Evolutionary conservation across 306 rosid genomes (phyloP).

Genomic region (Ammopiptanthus mongolicus): DNA sequence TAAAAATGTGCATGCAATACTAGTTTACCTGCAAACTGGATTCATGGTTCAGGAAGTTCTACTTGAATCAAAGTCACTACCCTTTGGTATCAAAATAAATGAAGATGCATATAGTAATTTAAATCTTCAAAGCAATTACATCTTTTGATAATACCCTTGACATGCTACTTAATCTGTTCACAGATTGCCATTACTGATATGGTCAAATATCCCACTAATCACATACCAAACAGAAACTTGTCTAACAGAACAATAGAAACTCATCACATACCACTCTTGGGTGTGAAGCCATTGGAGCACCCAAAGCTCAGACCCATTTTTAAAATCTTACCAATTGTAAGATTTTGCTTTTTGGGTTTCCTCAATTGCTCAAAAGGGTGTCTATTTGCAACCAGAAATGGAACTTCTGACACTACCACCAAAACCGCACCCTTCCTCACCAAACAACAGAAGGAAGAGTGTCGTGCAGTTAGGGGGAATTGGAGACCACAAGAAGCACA

Average conservation of each 20-base stretch:
- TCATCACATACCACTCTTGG: no score
- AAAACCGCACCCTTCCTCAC: no score
- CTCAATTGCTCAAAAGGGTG: no score
- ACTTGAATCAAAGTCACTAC: neutral
- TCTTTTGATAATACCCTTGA: neutral
- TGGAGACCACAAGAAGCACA: no score
- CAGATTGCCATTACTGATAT: neutral
- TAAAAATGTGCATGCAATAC: neutral
- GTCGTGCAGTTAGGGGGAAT: no score
- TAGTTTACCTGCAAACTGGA: neutral
- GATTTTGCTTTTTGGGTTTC: no score
- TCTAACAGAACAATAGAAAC: neutral
- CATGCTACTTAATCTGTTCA: neutral
- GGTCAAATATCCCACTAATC: neutral
- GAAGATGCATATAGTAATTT: neutral
- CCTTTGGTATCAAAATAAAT: neutral
- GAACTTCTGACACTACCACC: no score
- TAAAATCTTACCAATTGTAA: no score
- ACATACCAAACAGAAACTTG: neutral
- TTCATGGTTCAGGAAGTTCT: neutral
- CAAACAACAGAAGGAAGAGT: no score
- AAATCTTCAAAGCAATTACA: neutral
- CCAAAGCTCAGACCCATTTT: no score
- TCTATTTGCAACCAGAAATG: no score
- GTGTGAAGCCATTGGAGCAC: no score